Evolutionary conservation across 1,139 yeast species (phyloP).

Genomic region (Pichia inconspicua): DNA sequence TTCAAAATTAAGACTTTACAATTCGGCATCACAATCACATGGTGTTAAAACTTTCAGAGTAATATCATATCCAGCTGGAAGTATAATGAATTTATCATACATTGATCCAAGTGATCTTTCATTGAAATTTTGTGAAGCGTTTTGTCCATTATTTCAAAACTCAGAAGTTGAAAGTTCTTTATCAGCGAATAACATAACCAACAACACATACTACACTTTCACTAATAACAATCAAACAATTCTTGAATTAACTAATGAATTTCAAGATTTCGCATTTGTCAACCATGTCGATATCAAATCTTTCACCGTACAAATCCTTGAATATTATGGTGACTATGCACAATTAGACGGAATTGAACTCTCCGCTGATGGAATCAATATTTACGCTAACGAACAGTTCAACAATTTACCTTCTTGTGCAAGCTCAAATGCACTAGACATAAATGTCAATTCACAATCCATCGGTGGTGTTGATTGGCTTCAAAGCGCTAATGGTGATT

Average conservation of each 20-base stretch:
- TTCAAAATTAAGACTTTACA: slow-evolving; percentile 65
- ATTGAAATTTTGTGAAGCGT: slow-evolving; percentile 67
- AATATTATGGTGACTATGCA: slow-evolving; percentile 63
- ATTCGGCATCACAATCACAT: slow-evolving; percentile 43
- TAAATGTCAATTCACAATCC: slow-evolving; percentile 13
- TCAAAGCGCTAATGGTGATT: slow-evolving; percentile 28
- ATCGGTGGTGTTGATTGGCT: slow-evolving; percentile 26
- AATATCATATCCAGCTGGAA: slow-evolving; percentile 69
- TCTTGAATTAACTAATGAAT: slow-evolving; percentile 29
- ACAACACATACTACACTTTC: slow-evolving; percentile 12
- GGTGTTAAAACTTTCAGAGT: slow-evolving; percentile 66
- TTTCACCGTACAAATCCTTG: slow-evolving; percentile 58
- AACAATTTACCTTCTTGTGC: slow-evolving; percentile 56
- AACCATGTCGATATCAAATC: slow-evolving; percentile 57
- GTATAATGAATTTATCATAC: slow-evolving; percentile 88
- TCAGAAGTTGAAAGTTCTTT: slow-evolving; percentile 27
- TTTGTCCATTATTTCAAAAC: slow-evolving; percentile 57
- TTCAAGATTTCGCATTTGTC: slow-evolving; percentile 77
- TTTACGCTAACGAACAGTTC: slow-evolving; percentile 67
- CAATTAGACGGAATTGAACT: slow-evolving; percentile 69
- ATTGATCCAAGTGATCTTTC: slow-evolving; percentile 62
- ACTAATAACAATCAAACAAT: slow-evolving; percentile 15
- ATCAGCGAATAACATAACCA: slow-evolving; percentile 1
- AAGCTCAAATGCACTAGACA: slow-evolving; percentile 11
- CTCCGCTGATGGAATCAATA: slow-evolving; percentile 53